Evolutionary conservation across 306 rosid species (phyloP), one percentile per base, ranked within the genome.

Genomic region (Sicyos baderoa): DNA sequence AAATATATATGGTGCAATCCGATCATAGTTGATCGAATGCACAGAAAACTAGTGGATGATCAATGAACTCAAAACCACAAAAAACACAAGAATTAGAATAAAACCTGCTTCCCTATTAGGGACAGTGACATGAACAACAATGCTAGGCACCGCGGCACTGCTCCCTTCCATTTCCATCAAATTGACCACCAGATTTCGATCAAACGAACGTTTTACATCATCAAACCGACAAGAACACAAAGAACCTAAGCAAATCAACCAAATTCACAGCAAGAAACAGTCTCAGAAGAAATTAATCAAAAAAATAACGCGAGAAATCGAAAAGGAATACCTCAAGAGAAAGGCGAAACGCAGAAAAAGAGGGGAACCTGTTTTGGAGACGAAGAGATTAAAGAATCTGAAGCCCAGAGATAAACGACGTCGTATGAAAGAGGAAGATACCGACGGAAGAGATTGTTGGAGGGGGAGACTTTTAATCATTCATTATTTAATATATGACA

Each of bases 91-190:
- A 47, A 7, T 64, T 64, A 18, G 10, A 40, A 23, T 2, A 61
- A 45, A 52, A 92, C 98, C 98, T 75, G 84, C 85, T 84, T 93
- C 94, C 84, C 79, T 90, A 85, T 86, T 86, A 48, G 97, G 96
- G 49, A 90, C 99, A 17, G 99, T 93, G 57, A 89, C 99, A 75
- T 90, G 90, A 59, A 93, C 97, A 65, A 90, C 99, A 35, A 93
- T 93, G 79, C 87, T 86, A 27, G 99, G 91, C 19, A 90, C 94
- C 68, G 89, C 82, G 58, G 76, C 71, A 83, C 71, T 79, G 54
- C 48, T 79, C 12, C 81, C 89, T 85, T 82, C 99, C 97, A 90
- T 93, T 76, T 72, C 76, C 51, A 66, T 60, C 12, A 74, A 74
- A 42, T 70, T 68, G 84, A 75, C 67, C 64, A 56, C 84, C 75